phyloP scores from a whole-genome alignment of 805 yeast species.

The Yarrowia phangngaensis region DNA sequence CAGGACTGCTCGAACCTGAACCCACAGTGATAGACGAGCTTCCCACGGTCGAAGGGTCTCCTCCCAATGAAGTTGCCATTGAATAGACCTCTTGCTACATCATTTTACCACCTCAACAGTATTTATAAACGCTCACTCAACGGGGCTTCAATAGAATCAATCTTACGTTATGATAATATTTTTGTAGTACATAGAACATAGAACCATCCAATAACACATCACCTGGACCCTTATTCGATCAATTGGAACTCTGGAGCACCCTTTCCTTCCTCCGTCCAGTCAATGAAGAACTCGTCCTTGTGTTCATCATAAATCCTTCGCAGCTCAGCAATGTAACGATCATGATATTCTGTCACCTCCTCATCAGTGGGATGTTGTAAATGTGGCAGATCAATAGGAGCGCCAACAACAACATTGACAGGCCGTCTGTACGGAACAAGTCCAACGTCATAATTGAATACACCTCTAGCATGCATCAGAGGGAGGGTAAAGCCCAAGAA shows the following conservation, averaged over 20 bases:
- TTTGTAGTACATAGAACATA: too few relatives aligned
- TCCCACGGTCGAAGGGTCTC: slow-evolving; percentile 17
- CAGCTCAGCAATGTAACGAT: slow-evolving; percentile 49
- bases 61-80: slow-evolving; percentile 10
- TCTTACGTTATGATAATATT: too few relatives aligned
- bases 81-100: background rate
- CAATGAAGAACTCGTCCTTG: slow-evolving; percentile 43
- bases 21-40: background rate
- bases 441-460: slow-evolving; percentile 90
- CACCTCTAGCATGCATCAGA: slow-evolving; percentile 84
- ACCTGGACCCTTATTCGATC: slow-evolving; percentile 25
- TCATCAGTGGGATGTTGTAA: slow-evolving; percentile 45
- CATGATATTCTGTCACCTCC: slow-evolving; percentile 67
- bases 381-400: slow-evolving; percentile 43
- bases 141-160: slow-evolving; percentile 22
- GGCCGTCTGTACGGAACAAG: slow-evolving; percentile 80
- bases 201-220: too few relatives aligned
- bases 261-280: slow-evolving; percentile 27
- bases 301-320: slow-evolving; percentile 57
- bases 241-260: slow-evolving; percentile 15
- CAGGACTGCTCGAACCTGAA: slow-evolving; percentile 48
- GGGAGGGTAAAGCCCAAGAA: slow-evolving; percentile 83
- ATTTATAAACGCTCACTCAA: slow-evolving; percentile 23
- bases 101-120: slow-evolving; percentile 6
- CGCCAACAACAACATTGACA: slow-evolving; percentile 61